Conservation (phyloP, 192 early-diverging fungal genomes). For the Backusella luteola region DNA sequence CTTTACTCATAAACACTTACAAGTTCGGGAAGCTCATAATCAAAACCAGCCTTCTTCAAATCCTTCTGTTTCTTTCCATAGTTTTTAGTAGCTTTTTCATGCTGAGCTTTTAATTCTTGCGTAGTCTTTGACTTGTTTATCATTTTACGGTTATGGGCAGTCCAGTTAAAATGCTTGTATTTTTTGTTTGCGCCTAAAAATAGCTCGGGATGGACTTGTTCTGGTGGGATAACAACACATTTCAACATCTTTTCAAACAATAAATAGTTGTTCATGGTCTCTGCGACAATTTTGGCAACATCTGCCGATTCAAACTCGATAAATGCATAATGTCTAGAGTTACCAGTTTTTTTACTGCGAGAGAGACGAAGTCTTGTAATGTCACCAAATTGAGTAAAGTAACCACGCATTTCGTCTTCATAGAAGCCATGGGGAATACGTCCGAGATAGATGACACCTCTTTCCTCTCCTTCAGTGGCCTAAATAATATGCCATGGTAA, state of each 20-base stretch:
- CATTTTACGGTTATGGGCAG: conserved; percentile 54
- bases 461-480: conserved; percentile 18
- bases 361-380: conserved; percentile 77
- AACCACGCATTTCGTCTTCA: conserved; percentile 86
- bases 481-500: conserved; percentile 1
- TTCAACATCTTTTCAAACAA: conserved; percentile 76
- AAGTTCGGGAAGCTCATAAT: conserved; percentile 89
- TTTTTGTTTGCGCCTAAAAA: conserved; percentile 73
- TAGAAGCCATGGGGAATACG: conserved; percentile 96
- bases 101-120: conserved; percentile 41
- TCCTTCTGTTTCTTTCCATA: conserved; percentile 57
- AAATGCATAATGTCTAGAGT: conserved; percentile 92
- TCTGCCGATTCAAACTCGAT: conserved; percentile 83
- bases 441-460: conserved; percentile 86
- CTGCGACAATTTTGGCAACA: conserved; percentile 88
- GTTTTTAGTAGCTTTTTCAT: conserved; percentile 47
- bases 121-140: conserved; percentile 64
- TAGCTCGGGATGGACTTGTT: conserved; percentile 70
- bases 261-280: conserved; percentile 97
- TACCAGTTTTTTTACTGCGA: conserved; percentile 90
- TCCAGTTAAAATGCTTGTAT: conserved; percentile 62
- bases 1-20: conserved; percentile 25
- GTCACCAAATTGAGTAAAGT: conserved; percentile 93
- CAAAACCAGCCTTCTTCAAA: conserved; percentile 73
- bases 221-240: conserved; percentile 72